Conservation (phyloP, 164 flowering plant species). For the Taxillus chinensis region DNA sequence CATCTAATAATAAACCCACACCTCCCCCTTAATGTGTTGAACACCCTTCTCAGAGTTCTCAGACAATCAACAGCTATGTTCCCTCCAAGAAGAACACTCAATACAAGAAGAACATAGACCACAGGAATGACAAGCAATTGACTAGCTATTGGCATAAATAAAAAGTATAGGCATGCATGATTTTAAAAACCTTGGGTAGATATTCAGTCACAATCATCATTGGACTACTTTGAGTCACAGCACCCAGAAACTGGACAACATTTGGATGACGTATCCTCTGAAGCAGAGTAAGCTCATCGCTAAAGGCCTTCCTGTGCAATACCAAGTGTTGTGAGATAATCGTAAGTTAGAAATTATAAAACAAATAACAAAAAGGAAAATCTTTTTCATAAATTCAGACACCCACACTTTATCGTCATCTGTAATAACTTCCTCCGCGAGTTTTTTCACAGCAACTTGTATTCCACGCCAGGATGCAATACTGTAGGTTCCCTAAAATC, state of each 20-base stretch:
- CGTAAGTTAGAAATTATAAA: not conserved
- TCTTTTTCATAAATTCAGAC: conserved; percentile 5
- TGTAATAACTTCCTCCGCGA: conserved; percentile 56
- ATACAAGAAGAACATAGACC: not conserved
- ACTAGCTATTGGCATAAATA: too few species aligned
- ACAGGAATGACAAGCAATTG: too few species aligned
- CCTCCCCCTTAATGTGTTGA: too few species aligned
- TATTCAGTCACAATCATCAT: conserved; percentile 99
- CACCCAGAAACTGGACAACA: conserved; percentile 96
- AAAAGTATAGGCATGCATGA: not conserved
- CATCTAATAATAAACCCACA: too few species aligned
- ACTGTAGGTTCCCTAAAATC: conserved; percentile 70
- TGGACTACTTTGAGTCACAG: conserved; percentile 95
- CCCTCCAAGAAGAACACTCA: not conserved
- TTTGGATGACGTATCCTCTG: conserved; percentile 93
- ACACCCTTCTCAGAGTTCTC: too few species aligned
- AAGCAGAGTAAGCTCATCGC: conserved; percentile 89
- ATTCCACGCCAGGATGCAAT: conserved; percentile 86
- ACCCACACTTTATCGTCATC: conserved; percentile 94
- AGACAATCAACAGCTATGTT: too few species aligned
- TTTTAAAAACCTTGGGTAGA: conserved; percentile 65
- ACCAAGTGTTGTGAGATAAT: not conserved
- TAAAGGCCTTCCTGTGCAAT: conserved; percentile 60
- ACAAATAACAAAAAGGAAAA: conserved; percentile 4
- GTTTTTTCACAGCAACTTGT: conserved; percentile 84